Evolutionary conservation across 148 eudicot genomes (phyloP).

Genomic region (Fagopyrum homotropicum): DNA sequence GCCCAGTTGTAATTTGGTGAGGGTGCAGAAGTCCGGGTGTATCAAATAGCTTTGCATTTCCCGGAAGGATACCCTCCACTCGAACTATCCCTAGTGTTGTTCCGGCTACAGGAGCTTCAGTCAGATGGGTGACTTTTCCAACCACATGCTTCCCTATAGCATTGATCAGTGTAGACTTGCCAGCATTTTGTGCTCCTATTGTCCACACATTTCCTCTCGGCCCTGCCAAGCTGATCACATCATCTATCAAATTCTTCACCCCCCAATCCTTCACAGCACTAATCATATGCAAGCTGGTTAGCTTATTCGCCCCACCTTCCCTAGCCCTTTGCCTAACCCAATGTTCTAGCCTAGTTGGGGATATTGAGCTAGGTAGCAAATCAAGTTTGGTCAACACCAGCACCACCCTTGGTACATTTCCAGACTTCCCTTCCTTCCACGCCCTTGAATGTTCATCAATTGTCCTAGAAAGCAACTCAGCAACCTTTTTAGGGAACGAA

Average conservation of each 20-base stretch:
- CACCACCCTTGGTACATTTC: conserved; percentile 81
- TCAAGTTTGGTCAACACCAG: conserved; percentile 87
- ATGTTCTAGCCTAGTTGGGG: conserved; percentile 77
- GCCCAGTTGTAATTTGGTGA: conserved; percentile 68
- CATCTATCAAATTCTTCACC: conserved; percentile 71
- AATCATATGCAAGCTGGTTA: conserved; percentile 85
- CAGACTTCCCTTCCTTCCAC: conserved; percentile 93
- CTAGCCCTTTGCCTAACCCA: conserved; percentile 91
- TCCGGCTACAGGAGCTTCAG: conserved; percentile 95
- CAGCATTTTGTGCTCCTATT: conserved; percentile 94
- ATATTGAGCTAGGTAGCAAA: conserved; percentile 56
- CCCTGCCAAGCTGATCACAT: conserved; percentile 73
- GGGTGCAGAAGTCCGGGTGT: conserved; percentile 93
- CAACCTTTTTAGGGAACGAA: conserved; percentile 75
- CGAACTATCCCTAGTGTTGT: conserved; percentile 87
- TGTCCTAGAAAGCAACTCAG: conserved; percentile 53
- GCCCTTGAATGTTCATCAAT: conserved; percentile 53
- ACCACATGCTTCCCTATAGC: conserved; percentile 67
- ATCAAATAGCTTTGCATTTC: conserved; percentile 81
- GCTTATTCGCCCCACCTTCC: conserved; percentile 68
- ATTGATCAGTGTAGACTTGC: conserved; percentile 89
- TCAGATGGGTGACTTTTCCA: conserved; percentile 49
- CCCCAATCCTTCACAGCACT: conserved; percentile 90
- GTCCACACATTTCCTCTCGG: conserved; percentile 93
- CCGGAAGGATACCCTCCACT: conserved; percentile 77